phyloP scores from a whole-genome alignment of 106 monocot species.

The Dactylorhiza incarnata region DNA sequence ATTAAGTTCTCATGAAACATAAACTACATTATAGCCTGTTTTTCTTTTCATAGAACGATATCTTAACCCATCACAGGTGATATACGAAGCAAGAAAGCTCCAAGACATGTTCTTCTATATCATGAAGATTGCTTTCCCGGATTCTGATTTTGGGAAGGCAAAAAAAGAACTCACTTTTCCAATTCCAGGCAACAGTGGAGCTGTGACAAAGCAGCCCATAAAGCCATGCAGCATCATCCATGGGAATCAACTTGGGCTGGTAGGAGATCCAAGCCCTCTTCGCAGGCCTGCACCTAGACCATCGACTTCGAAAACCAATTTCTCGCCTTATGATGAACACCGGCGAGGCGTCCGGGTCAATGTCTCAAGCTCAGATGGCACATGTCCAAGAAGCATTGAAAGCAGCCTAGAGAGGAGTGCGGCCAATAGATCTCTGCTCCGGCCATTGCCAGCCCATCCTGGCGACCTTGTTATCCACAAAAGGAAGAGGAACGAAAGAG shows the following conservation, averaged over 20 bases:
- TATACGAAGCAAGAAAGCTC: conserved; percentile 64
- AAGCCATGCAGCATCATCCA: conserved; percentile 19
- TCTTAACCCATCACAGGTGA: conserved; percentile 32
- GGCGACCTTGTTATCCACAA: conserved; percentile 85
- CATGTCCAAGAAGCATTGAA: conserved; percentile 1
- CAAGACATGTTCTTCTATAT: conserved; percentile 78
- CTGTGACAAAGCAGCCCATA: conserved; percentile 16
- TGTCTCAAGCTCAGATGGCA: conserved; percentile 30
- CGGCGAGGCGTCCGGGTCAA: not conserved
- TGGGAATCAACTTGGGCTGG: conserved; percentile 31
- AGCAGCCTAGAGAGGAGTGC: conserved; percentile 1
- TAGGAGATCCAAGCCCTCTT: conserved; percentile 1
- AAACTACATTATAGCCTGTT: not conserved
- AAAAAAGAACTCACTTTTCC: conserved; percentile 39
- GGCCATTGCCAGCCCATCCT: conserved; percentile 44
- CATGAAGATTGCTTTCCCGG: conserved; percentile 89
- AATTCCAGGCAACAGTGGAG: conserved; percentile 20
- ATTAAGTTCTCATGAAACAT: too few relatives aligned
- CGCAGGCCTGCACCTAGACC: not conserved
- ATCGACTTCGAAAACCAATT: not conserved
- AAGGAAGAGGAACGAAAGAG: conserved; percentile 93
- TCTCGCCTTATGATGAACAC: conserved; percentile 13
- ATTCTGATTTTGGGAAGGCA: conserved; percentile 61
- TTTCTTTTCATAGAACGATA: not conserved
- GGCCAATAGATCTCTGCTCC: conserved; percentile 10